These are phyloP conservation scores for Coccomyxa sp. DNA, from an alignment of 139 green algal species.

Conservation along the genomic window DNA sequence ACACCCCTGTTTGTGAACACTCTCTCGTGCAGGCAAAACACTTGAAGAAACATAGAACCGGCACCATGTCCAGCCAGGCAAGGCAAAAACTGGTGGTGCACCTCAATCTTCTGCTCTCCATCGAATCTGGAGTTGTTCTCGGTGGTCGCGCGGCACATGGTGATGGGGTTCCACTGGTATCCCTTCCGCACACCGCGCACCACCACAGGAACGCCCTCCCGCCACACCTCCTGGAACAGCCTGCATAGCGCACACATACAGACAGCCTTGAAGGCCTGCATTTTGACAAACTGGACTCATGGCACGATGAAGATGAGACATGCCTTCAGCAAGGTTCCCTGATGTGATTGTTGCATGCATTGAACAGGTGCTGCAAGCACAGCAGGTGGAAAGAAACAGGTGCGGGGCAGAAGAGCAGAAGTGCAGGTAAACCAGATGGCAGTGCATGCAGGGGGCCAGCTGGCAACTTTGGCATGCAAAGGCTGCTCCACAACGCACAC, in stretches of 20 bases:
- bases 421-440: too few species aligned
- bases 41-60: too few species aligned
- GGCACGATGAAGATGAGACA: not conserved
- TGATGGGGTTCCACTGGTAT: constrained; percentile 43
- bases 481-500: too few species aligned
- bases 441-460: too few species aligned
- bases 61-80: too few species aligned
- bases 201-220: constrained; percentile 45
- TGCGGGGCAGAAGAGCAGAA: not conserved
- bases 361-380: not conserved
- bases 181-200: constrained; percentile 30
- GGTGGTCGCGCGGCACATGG: constrained; percentile 30
- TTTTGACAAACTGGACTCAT: not conserved
- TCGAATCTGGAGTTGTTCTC: constrained; percentile 7
- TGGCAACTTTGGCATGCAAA: too few species aligned
- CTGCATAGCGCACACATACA: not conserved
- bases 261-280: not conserved
- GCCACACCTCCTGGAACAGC: constrained; percentile 38
- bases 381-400: not conserved
- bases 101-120: not conserved
- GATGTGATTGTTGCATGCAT: not conserved
- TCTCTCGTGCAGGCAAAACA: too few species aligned
- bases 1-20: too few species aligned
- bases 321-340: not conserved
- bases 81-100: not conserved